Evolutionary conservation across 495 filamentous ascomycete species (phyloP), one percentile per base, ranked within the genome.

Genomic region (Jackrogersella multiformis): DNA sequence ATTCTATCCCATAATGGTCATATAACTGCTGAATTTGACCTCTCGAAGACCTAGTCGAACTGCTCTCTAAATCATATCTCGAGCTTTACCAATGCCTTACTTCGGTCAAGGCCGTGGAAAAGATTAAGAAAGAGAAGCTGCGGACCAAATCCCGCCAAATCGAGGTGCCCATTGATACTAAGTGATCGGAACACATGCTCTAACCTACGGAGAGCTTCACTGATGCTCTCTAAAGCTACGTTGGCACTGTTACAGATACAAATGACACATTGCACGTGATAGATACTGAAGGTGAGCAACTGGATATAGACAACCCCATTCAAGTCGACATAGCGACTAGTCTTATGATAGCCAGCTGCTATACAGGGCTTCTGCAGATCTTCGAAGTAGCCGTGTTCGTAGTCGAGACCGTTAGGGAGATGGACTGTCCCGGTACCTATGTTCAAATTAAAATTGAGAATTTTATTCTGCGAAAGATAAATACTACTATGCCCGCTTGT

Each of bases 41-140:
- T n/a, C n/a, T n/a, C 18, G 18, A 46, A 8, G 42, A 46, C 10
- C 45, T 23, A 10, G 42, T 49, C 24, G 45, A 49, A 49, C 20
- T 13, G n/a, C 45, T 30, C 18, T 28, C 21, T 2, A 49, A 16
- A 7, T 30, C 15, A 26, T 8, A 49, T 13, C 45, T 49, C 21
- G 42, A 46, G 42, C 42, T 46, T 23, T 46, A 46, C 20, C 42
- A 46, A 26, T 46, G 42, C 9, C 42, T 46, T 9, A 46, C 42
- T 23, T 46, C 42, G 1, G 42, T 46, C 8, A 46, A 46, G 18
- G 20, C 42, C 9, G 21, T 46, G 21, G 42, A 46, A 26, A 46
- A 23, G 10, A 23, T 10, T 1, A 46, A 46, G 10, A 46, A 26
- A 16, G 18, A 7, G 24, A 46, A 46, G 16, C 1, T 46, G 1